Conservation (phyloP, 768 basidiomycete species). For the Cytidiella melzeri region DNA sequence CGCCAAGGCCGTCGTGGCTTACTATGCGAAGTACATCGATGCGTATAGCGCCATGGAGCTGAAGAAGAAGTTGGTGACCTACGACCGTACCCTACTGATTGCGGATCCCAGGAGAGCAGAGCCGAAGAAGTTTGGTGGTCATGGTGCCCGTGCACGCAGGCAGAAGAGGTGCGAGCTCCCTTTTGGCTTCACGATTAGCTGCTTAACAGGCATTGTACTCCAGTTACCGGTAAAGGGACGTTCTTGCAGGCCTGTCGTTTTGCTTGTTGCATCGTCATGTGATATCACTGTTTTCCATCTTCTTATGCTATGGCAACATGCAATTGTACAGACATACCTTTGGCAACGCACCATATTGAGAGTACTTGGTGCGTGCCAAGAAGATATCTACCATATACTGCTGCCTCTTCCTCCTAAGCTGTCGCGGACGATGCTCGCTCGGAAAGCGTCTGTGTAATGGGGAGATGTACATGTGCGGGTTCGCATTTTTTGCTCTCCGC, state of each 20-base stretch:
- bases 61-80: conserved; percentile 96
- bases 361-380: too few species aligned
- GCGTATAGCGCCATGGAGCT: conserved; percentile 95
- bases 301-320: conserved; percentile 33
- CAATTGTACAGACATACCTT: too few species aligned
- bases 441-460: too few species aligned
- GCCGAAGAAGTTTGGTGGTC: conserved; percentile 99
- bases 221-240: conserved; percentile 75
- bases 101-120: conserved; percentile 97
- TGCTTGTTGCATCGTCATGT: conserved; percentile 37
- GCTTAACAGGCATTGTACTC: background rate
- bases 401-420: too few species aligned
- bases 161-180: conserved; percentile 75
- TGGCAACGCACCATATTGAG: too few species aligned
- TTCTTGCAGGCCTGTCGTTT: conserved; percentile 27
- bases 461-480: too few species aligned
- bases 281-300: conserved; percentile 30
- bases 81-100: conserved; percentile 87
- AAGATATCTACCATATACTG: too few species aligned
- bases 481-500: too few species aligned
- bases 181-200: background rate
- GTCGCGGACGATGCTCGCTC: too few species aligned
- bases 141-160: conserved; percentile 95
- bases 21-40: conserved; percentile 98
- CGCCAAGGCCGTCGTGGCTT: conserved; percentile 94